A percentile compares a stretch with the other conserved stretches of the same genome.
phyloP scores from a whole-genome alignment of 331 rosid species.

The Saraca asoca region DNA sequence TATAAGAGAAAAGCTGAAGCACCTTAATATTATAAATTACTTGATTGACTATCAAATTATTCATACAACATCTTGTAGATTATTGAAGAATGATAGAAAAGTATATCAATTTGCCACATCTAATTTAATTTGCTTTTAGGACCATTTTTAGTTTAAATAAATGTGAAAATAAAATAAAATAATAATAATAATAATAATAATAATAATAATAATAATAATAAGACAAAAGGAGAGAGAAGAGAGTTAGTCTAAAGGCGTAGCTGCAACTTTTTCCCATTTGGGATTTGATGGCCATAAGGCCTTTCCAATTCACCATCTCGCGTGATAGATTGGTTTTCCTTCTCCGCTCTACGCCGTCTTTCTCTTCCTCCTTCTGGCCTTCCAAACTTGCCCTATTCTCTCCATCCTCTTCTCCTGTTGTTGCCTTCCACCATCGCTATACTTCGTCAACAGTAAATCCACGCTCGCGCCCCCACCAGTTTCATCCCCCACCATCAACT shows the following conservation, averaged over 20 bases:
- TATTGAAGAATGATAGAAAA: no score
- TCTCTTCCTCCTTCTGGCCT: no score
- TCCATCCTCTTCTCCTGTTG: slow-evolving; percentile 1
- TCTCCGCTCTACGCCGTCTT: slow-evolving; percentile 22
- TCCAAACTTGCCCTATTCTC: neutral
- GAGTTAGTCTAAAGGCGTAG: slow-evolving; percentile 16
- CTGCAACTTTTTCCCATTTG: slow-evolving; percentile 15
- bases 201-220: no score
- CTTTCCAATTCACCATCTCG: slow-evolving; percentile 58
- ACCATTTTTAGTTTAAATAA: no score
- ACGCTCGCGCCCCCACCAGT: slow-evolving; percentile 25
- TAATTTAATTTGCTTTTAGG: no score
- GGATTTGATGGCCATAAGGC: slow-evolving; percentile 83
- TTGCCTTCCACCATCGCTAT: slow-evolving; percentile 43
- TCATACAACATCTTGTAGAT: no score
- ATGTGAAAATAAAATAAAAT: no score
- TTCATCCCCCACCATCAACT: slow-evolving; percentile 30
- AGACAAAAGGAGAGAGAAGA: neutral
- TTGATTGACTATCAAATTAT: no score
- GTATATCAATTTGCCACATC: no score
- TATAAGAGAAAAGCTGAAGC: no score
- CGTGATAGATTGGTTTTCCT: slow-evolving; percentile 43
- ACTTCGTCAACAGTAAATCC: slow-evolving; percentile 46
- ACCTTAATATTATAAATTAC: no score
- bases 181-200: no score